Evolutionary conservation across 1,139 yeast genomes (phyloP).

Genomic region (Kodamaea sp.): DNA sequence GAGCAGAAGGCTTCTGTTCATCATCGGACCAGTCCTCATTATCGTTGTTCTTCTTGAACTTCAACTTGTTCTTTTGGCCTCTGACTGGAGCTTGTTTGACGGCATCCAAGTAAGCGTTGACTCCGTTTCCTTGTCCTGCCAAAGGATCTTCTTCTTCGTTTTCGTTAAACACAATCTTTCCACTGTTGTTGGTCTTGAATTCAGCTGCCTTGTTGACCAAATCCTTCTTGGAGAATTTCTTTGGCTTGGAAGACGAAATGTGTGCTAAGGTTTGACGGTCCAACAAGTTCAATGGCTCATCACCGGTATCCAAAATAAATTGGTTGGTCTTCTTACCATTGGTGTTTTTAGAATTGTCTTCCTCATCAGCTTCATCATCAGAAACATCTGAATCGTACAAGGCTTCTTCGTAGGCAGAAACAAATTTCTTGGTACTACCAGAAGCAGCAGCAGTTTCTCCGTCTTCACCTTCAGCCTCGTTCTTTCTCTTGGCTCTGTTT

Average conservation of each 20-base stretch:
- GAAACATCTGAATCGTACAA: conserved; percentile 58
- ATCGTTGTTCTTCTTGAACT: conserved; percentile 67
- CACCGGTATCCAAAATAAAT: conserved; percentile 76
- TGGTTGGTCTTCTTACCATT: conserved; percentile 46
- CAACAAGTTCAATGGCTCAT: conserved; percentile 84
- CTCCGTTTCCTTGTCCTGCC: conserved; percentile 53
- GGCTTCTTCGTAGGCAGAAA: conserved; percentile 88
- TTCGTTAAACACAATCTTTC: conserved; percentile 53
- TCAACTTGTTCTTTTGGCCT: conserved; percentile 88
- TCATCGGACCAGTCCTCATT: conserved; percentile 60
- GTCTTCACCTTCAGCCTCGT: conserved; percentile 34
- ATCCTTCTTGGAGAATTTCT: conserved; percentile 48
- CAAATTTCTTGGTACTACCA: conserved; percentile 49
- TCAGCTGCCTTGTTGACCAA: conserved; percentile 47
- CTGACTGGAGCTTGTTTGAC: conserved; percentile 89
- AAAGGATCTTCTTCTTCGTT: conserved; percentile 52
- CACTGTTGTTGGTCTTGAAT: conserved; percentile 50
- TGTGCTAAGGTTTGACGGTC: conserved; percentile 84
- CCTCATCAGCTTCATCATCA: conserved; percentile 42
- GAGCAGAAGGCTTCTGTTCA: conserved; percentile 25
- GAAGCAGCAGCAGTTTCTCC: conserved; percentile 29
- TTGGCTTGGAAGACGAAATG: conserved; percentile 83
- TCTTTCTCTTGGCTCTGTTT: conserved; percentile 80
- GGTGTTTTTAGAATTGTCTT: conserved; percentile 21
- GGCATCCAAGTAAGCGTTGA: conserved; percentile 92